Conservation (phyloP, 768 basidiomycete species). For the Dioszegia hungarica region DNA sequence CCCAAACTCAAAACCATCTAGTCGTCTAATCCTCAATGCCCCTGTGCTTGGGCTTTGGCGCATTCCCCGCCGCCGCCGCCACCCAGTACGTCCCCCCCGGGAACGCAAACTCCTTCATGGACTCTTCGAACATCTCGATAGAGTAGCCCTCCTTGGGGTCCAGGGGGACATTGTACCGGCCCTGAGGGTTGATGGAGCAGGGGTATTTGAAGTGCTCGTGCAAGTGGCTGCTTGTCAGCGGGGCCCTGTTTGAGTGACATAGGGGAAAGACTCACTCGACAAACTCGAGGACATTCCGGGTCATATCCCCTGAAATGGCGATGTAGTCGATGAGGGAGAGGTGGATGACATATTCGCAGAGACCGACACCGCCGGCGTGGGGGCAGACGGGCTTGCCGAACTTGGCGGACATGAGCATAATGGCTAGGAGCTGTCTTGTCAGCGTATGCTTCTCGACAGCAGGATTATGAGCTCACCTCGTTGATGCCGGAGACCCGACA, state of each 20-base stretch:
- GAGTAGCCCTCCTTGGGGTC: constrained; percentile 24
- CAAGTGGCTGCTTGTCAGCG: background rate
- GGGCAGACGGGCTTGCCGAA: constrained; percentile 68
- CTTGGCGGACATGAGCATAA: constrained; percentile 54
- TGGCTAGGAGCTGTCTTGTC: constrained; percentile 45
- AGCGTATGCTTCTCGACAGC: background rate
- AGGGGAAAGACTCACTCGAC: constrained; percentile 3
- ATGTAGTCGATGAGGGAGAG: constrained; percentile 32
- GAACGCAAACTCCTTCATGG: constrained; percentile 24
- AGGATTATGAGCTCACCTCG: constrained; percentile 55
- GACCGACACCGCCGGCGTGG: constrained; percentile 68
- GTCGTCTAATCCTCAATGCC: constrained; percentile 3
- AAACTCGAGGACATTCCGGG: constrained; percentile 11
- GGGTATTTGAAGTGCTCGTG: constrained; percentile 30
- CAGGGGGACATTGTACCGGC: constrained; percentile 19
- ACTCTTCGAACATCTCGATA: constrained; percentile 21
- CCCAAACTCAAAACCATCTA: too few relatives aligned
- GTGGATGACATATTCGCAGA: constrained; percentile 48
- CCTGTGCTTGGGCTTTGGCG: background rate
- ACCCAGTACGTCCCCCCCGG: constrained; percentile 27
- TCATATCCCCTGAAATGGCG: constrained; percentile 25
- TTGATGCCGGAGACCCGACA: constrained; percentile 89
- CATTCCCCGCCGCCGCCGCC: constrained; percentile 2
- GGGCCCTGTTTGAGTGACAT: background rate
- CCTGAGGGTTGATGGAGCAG: constrained; percentile 23